A percentile compares a stretch with the other conserved stretches of the same genome.
phyloP scores from a whole-genome alignment of 345 rosid genomes.

The Turritis glabra region DNA sequence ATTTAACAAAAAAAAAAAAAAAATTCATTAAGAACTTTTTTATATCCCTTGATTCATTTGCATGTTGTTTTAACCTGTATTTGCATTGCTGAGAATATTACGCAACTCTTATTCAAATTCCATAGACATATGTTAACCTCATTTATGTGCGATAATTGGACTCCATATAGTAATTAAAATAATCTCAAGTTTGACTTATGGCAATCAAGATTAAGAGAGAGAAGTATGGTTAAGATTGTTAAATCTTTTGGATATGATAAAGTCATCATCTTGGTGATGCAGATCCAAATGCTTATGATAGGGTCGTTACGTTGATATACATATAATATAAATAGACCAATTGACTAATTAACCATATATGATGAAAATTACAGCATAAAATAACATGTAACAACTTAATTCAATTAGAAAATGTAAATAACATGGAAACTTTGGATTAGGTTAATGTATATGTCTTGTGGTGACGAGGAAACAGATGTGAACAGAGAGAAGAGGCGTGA shows the following conservation, averaged over 20 bases:
- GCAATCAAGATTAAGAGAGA: constrained; percentile 39
- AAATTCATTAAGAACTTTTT: not conserved
- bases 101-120: not conserved
- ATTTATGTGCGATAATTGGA: constrained; percentile 25
- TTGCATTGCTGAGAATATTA: not conserved
- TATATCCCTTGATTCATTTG: constrained; percentile 8
- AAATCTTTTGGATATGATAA: constrained; percentile 37
- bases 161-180: constrained; percentile 18
- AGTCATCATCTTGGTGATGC: constrained; percentile 40
- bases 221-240: constrained; percentile 22
- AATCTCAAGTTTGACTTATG: constrained; percentile 33
- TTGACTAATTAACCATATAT: constrained; percentile 30
- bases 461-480: constrained; percentile 38
- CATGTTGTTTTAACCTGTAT: constrained; percentile 3
- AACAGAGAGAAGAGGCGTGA: constrained; percentile 35
- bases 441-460: constrained; percentile 18
- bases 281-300: constrained; percentile 38
- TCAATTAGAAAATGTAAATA: not conserved
- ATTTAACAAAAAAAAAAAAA: too few species aligned
- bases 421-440: constrained; percentile 19
- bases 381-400: constrained; percentile 29
- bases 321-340: constrained; percentile 31
- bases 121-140: not conserved
- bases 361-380: constrained; percentile 32
- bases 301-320: constrained; percentile 26